phyloP scores from a whole-genome alignment of 768 basidiomycete species.

The Exidia glandulosa region DNA sequence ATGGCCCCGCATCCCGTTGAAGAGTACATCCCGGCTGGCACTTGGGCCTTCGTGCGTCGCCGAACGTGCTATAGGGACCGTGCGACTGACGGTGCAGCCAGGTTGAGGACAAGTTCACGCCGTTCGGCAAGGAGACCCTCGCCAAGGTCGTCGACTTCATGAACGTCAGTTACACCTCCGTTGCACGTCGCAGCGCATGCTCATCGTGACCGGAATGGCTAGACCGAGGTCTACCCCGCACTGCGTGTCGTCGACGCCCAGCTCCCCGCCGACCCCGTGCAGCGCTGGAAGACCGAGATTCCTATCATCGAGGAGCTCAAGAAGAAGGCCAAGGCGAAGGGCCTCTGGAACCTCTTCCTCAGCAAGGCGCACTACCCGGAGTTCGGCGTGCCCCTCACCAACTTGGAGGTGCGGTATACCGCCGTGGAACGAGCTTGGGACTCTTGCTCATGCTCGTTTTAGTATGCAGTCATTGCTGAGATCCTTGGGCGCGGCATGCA shows the following conservation, averaged over 20 bases:
- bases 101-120: conserved; percentile 90
- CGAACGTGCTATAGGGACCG: not conserved
- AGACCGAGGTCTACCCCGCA: conserved; percentile 87
- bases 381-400: conserved; percentile 80
- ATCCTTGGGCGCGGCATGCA: conserved; percentile 76
- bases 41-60: conserved; percentile 71
- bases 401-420: conserved; percentile 62
- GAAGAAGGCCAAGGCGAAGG: conserved; percentile 72
- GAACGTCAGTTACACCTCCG: conserved; percentile 38
- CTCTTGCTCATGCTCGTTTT: conserved; percentile 2
- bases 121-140: conserved; percentile 77
- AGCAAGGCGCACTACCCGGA: conserved; percentile 90
- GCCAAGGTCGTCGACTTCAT: conserved; percentile 76
- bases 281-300: conserved; percentile 77
- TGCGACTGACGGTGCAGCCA: conserved; percentile 15
- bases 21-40: conserved; percentile 69
- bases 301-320: conserved; percentile 79
- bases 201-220: not conserved
- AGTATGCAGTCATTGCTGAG: conserved; percentile 99
- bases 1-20: conserved; percentile 64
- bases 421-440: not conserved
- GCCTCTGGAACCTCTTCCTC: conserved; percentile 96
- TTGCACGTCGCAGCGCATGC: not conserved
- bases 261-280: conserved; percentile 59
- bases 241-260: conserved; percentile 68